These are phyloP conservation scores for Mycena sanguinolenta DNA, from an alignment of 768 basidiomycete species.

Conservation along the genomic window DNA sequence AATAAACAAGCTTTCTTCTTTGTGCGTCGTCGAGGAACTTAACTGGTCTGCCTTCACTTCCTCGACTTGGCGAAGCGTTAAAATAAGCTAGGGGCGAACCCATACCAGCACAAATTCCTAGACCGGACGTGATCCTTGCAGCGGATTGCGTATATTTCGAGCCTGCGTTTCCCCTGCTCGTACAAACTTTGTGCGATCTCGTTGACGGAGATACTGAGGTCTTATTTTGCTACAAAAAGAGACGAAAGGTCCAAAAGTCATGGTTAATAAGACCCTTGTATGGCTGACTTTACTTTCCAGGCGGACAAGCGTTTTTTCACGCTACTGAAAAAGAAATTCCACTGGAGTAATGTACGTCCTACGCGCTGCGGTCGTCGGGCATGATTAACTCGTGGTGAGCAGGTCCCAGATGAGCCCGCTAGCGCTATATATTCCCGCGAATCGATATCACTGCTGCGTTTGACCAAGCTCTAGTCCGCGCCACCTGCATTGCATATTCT, in stretches of 20 bases:
- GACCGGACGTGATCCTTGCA: conserved; percentile 81
- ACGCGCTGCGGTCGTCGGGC: background rate
- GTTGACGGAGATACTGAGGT: conserved; percentile 67
- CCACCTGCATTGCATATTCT: background rate
- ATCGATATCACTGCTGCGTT: conserved; percentile 72
- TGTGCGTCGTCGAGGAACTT: conserved; percentile 75
- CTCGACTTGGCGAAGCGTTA: background rate
- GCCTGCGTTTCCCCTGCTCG: conserved; percentile 90
- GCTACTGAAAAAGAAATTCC: conserved; percentile 83
- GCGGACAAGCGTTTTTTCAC: conserved; percentile 91
- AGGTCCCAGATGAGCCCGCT: conserved; percentile 78
- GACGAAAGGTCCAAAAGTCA: conserved; percentile 75
- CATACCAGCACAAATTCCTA: conserved; percentile 60
- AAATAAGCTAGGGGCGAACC: conserved; percentile 71
- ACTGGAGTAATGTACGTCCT: conserved; percentile 71
- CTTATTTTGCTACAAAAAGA: conserved; percentile 94
- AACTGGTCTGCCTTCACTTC: conserved; percentile 73
- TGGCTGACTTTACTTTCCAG: conserved; percentile 52
- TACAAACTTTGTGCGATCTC: conserved; percentile 81
- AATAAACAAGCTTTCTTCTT: conserved; percentile 70
- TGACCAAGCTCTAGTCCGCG: conserved; percentile 48
- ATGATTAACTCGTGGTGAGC: conserved; percentile 18
- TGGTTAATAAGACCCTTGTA: conserved; percentile 2
- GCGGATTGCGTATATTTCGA: conserved; percentile 98
- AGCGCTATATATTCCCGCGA: conserved; percentile 71